phyloP scores from a whole-genome alignment of 192 early-diverging fungal species.

The Rhizophagus sp. region DNA sequence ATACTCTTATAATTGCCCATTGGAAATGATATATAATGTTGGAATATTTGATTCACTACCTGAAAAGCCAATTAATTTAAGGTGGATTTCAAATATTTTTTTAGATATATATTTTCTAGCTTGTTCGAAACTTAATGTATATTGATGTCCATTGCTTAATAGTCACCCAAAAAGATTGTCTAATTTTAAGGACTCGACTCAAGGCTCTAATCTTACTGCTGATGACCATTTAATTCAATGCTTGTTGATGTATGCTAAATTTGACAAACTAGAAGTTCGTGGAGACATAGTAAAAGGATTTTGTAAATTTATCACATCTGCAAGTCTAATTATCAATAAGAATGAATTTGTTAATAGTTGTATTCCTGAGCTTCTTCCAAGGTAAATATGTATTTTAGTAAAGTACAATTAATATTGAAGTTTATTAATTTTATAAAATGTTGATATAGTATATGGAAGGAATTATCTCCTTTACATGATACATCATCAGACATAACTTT shows the following conservation, averaged over 20 bases:
- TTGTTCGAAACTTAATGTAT: neutral
- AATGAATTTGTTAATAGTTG: conserved; percentile 50
- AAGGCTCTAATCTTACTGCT: conserved; percentile 16
- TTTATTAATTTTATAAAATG: neutral
- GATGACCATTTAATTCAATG: conserved; percentile 37
- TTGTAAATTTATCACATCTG: conserved; percentile 45
- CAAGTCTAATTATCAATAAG: conserved; percentile 43
- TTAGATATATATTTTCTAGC: neutral
- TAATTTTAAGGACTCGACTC: conserved; percentile 25
- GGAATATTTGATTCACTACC: conserved; percentile 6
- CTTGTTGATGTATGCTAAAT: conserved; percentile 40
- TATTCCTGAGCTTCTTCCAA: conserved; percentile 45
- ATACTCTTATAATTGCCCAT: conserved; percentile 22
- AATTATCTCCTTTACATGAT: conserved; percentile 48
- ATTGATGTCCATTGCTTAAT: neutral
- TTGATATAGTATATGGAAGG: conserved; percentile 51
- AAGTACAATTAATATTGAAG: neutral
- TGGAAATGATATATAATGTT: conserved; percentile 17
- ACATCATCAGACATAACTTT: conserved; percentile 43
- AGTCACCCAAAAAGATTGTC: conserved; percentile 17
- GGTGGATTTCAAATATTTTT: neutral
- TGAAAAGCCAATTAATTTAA: neutral
- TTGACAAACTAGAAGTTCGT: conserved; percentile 39
- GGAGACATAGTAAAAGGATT: conserved; percentile 49
- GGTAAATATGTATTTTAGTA: conserved; percentile 35